Percentiles rank a stretch among this genome's conserved stretches.
Conservation (phyloP, 305 asterid species). For the Fraxinus paxiana region DNA sequence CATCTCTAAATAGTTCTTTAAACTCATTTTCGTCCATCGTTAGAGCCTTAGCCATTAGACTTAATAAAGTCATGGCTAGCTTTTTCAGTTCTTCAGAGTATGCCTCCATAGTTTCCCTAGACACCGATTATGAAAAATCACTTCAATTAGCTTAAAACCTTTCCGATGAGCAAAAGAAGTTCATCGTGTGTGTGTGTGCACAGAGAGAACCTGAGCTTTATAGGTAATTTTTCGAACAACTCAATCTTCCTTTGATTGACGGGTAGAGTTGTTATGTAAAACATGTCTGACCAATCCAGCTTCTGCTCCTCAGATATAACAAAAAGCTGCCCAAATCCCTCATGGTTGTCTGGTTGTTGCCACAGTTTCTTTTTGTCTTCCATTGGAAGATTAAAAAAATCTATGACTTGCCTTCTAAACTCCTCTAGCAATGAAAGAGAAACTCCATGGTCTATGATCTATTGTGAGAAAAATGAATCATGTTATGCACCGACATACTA, state of each 20-base stretch:
- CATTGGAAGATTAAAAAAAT: slow-evolving; percentile 36
- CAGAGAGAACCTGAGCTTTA: slow-evolving; percentile 37
- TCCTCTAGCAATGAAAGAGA: slow-evolving; percentile 32
- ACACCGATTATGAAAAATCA: background rate
- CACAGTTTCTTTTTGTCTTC: slow-evolving; percentile 40
- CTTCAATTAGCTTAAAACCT: background rate
- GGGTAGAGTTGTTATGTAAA: slow-evolving; percentile 46
- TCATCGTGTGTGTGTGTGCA: background rate
- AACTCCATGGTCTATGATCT: slow-evolving; percentile 50
- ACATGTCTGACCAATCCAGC: slow-evolving; percentile 61
- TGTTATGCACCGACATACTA: background rate
- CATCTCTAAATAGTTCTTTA: slow-evolving; percentile 28
- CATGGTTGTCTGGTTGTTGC: slow-evolving; percentile 43
- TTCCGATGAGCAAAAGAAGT: background rate
- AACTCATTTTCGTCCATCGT: slow-evolving; percentile 37
- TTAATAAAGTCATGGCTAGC: slow-evolving; percentile 31
- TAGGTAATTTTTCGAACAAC: slow-evolving; percentile 36
- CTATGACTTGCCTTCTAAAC: slow-evolving; percentile 25
- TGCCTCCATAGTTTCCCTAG: slow-evolving; percentile 36
- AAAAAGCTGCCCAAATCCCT: slow-evolving; percentile 55
- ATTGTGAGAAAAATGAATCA: background rate
- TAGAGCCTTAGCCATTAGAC: slow-evolving; percentile 37
- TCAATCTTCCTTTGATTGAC: slow-evolving; percentile 27
- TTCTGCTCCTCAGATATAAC: slow-evolving; percentile 49
- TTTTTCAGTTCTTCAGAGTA: slow-evolving; percentile 35